Conservation (phyloP, 2,329 filamentous ascomycete species). For the Escovopsis sp. region DNA sequence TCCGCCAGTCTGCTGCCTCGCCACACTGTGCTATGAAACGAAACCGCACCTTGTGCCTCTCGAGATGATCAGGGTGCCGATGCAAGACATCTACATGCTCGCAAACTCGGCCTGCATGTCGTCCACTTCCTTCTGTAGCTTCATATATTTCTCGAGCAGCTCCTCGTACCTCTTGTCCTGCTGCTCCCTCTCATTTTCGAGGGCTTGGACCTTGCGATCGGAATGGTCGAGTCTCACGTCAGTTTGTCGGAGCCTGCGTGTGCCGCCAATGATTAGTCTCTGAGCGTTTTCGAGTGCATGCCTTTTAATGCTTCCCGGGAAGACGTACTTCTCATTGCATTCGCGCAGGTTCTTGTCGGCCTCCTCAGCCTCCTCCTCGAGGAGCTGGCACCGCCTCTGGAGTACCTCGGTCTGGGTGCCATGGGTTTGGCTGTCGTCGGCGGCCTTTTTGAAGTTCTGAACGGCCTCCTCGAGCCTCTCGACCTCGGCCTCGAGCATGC, state of each 20-base stretch:
- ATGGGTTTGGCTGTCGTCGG: slow-evolving; percentile 67
- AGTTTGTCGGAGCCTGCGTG: slow-evolving; percentile 82
- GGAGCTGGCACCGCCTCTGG: slow-evolving; percentile 80
- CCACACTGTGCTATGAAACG: neutral
- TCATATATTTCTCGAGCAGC: slow-evolving; percentile 77
- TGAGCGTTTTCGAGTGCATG: neutral
- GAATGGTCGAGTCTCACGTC: slow-evolving; percentile 99
- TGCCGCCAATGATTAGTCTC: neutral
- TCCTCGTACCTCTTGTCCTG: slow-evolving; percentile 99
- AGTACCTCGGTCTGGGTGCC: slow-evolving; percentile 85
- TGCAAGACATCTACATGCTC: slow-evolving; percentile 54
- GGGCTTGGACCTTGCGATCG: slow-evolving; percentile 96
- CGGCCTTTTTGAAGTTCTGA: slow-evolving; percentile 76
- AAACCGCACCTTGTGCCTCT: neutral
- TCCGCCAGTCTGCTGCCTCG: slow-evolving; percentile 2
- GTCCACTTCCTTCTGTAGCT: slow-evolving; percentile 78
- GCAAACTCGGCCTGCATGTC: slow-evolving; percentile 83
- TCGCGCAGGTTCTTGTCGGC: slow-evolving; percentile 93
- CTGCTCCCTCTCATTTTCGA: slow-evolving; percentile 79
- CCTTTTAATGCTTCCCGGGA: neutral
- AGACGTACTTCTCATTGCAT: slow-evolving; percentile 90
- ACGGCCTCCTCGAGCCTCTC: slow-evolving; percentile 79
- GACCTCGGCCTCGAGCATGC: slow-evolving; percentile 73
- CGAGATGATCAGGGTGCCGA: slow-evolving; percentile 1
- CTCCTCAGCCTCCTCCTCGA: slow-evolving; percentile 96